These are phyloP conservation scores for Zygoascus bituminiphila DNA, from an alignment of 805 yeast species.

Conservation along the genomic window DNA sequence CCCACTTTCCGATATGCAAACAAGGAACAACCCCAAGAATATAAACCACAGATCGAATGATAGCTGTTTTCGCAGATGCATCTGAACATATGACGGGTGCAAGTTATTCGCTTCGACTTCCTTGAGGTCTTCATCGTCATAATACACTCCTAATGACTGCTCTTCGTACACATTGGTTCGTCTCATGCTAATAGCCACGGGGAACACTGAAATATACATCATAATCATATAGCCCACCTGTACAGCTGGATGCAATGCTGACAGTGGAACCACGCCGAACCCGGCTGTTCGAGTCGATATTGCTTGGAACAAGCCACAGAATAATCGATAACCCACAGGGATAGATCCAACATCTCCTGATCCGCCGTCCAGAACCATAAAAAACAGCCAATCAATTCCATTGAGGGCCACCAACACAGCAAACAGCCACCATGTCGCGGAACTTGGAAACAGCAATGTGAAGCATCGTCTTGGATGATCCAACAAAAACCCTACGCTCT, in stretches of 20 bases:
- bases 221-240: constrained; percentile 89
- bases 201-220: constrained; percentile 98
- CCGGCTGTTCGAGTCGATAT: constrained; percentile 94
- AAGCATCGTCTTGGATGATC: constrained; percentile 98
- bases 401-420: constrained; percentile 66
- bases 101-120: constrained; percentile 32
- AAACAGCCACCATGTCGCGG: constrained; percentile 93
- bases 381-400: constrained; percentile 68
- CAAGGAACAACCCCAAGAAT: constrained; percentile 73
- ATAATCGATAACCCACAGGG: constrained; percentile 57
- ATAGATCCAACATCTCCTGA: constrained; percentile 40
- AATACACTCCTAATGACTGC: constrained; percentile 88
- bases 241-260: constrained; percentile 75
- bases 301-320: constrained; percentile 86
- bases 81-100: constrained; percentile 60
- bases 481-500: constrained; percentile 74
- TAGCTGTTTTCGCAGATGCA: constrained; percentile 84
- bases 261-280: constrained; percentile 60
- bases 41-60: constrained; percentile 94
- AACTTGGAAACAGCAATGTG: constrained; percentile 81
- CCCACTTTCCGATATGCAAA: constrained; percentile 78
- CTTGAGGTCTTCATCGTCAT: constrained; percentile 25
- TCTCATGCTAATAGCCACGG: constrained; percentile 91
- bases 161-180: constrained; percentile 97
- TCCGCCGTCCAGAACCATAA: constrained; percentile 66